Evolutionary conservation across 2,329 filamentous ascomycete genomes (phyloP).

Genomic region (Fusarium sp.): DNA sequence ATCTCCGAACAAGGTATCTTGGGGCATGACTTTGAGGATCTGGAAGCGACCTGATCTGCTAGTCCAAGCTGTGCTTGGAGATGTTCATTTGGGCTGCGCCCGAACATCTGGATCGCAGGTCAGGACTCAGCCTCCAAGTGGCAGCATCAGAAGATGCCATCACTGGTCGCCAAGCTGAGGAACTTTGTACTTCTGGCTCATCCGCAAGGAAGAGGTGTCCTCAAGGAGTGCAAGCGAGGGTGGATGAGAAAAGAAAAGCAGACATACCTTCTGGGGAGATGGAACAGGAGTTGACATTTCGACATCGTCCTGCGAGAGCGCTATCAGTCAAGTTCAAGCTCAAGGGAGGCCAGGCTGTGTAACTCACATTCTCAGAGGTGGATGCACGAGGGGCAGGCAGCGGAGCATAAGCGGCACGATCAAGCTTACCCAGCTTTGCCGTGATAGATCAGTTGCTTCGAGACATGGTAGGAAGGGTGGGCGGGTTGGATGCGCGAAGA

Average conservation of each 20-base stretch:
- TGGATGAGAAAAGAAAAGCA: slow-evolving; percentile 31
- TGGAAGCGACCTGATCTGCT: slow-evolving; percentile 6
- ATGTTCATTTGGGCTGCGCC: background rate
- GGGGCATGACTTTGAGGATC: background rate
- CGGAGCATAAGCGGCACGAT: too few relatives aligned
- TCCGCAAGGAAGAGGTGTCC: slow-evolving; percentile 19
- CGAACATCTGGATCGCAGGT: background rate
- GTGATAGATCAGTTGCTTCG: too few relatives aligned
- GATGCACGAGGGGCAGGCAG: too few relatives aligned
- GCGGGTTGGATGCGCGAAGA: background rate
- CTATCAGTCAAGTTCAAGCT: background rate
- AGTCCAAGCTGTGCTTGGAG: slow-evolving; percentile 22
- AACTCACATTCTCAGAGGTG: background rate
- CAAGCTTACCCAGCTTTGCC: too few relatives aligned
- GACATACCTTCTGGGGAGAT: slow-evolving; percentile 22
- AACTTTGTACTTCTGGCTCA: slow-evolving; percentile 8
- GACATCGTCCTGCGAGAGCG: background rate
- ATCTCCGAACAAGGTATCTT: slow-evolving; percentile 1
- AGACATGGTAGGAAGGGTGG: too few relatives aligned
- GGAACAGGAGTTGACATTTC: background rate
- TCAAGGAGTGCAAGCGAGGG: slow-evolving; percentile 15
- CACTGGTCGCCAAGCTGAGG: background rate
- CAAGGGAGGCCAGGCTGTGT: background rate
- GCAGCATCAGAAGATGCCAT: background rate
- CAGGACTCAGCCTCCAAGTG: background rate